Percentiles rank a stretch among this genome's conserved stretches.
Evolutionary conservation across 176 grass and related monocot genomes (phyloP).

Genomic region (Musa troglodytarum): DNA sequence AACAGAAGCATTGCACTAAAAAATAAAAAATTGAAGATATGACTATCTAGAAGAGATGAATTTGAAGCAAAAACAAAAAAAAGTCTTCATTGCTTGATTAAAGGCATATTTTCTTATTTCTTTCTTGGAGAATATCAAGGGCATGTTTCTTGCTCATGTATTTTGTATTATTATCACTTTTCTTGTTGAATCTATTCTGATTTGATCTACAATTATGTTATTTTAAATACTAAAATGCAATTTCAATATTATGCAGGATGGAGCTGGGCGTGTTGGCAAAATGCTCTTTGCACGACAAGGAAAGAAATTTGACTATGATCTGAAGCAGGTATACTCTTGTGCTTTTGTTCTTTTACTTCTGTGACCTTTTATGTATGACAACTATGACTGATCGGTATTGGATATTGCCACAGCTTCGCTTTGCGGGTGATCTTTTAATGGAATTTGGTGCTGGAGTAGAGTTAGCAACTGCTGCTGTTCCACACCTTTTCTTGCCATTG

Average conservation of each 20-base stretch:
- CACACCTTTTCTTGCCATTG: constrained; percentile 96
- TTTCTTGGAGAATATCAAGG: not conserved
- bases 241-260: constrained; percentile 48
- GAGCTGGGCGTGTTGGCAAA: constrained; percentile 80
- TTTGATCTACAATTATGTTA: not conserved
- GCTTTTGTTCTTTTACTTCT: constrained; percentile 5
- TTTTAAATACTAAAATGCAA: not conserved
- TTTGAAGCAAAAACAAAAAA: not conserved
- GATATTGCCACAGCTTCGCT: constrained; percentile 55
- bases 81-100: not conserved
- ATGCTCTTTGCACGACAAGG: constrained; percentile 99
- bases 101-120: not conserved
- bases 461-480: constrained; percentile 76
- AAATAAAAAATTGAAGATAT: no score
- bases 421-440: constrained; percentile 84
- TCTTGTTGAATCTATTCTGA: not conserved
- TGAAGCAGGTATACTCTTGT: constrained; percentile 70
- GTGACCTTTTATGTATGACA: not conserved
- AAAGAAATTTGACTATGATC: constrained; percentile 97
- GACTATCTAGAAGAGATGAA: no score
- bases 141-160: not conserved
- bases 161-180: not conserved
- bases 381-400: constrained; percentile 15
- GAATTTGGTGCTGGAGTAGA: constrained; percentile 98
- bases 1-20: not conserved